These are phyloP conservation scores for Pseudogymnoascus sp. DNA, from an alignment of 2,329 filamentous ascomycete species.

Conservation along the genomic window DNA sequence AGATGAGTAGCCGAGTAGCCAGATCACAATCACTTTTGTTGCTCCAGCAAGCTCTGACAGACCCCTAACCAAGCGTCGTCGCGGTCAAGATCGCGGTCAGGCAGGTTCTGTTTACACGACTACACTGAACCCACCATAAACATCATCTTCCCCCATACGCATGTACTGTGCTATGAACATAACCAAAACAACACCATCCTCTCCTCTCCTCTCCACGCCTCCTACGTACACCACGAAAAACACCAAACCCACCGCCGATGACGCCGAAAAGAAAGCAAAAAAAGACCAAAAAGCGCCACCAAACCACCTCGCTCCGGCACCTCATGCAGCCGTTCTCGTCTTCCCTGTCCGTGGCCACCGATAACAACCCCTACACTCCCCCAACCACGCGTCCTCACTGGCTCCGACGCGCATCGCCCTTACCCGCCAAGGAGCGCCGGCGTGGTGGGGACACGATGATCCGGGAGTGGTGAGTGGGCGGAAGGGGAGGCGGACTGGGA, in stretches of 20 bases:
- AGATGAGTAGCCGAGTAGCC: not conserved
- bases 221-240: not conserved
- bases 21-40: not conserved
- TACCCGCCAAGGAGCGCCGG: not conserved
- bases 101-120: not conserved
- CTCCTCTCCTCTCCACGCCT: not conserved
- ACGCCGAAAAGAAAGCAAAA: not conserved
- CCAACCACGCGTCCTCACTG: not conserved
- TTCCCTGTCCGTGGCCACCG: not conserved
- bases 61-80: not conserved
- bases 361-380: not conserved
- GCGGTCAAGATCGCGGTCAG: not conserved
- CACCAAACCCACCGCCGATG: not conserved
- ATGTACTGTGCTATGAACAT: not conserved
- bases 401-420: not conserved
- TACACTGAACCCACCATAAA: not conserved
- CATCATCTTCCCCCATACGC: not conserved
- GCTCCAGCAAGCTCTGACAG: not conserved
- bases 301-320: not conserved
- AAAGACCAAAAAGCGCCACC: not conserved
- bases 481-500: not conserved
- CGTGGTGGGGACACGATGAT: not conserved
- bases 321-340: conserved; percentile 7
- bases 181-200: not conserved
- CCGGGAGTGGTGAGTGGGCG: not conserved